Conservation (phyloP, 2,329 filamentous ascomycete species). For the Microsporum ferrugineum region DNA sequence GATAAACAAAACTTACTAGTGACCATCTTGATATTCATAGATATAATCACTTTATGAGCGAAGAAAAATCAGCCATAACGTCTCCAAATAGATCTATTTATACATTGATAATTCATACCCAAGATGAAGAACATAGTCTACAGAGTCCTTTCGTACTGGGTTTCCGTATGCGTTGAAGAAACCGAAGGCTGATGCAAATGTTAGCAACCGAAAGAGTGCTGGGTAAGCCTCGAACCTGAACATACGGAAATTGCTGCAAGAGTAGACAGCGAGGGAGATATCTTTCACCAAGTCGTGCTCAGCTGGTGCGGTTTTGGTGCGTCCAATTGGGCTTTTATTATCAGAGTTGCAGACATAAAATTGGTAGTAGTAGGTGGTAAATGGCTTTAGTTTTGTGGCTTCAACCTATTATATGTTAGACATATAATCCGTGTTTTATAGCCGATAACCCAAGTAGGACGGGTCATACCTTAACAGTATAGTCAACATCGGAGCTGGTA, state of each 20-base stretch:
- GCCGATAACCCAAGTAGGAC: not conserved
- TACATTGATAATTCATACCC: conserved; percentile 9
- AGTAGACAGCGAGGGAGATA: conserved; percentile 57
- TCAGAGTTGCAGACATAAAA: conserved; percentile 56
- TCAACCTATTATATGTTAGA: conserved; percentile 43
- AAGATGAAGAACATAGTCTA: conserved; percentile 50
- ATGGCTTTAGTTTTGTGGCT: conserved; percentile 50
- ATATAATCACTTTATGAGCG: conserved; percentile 42
- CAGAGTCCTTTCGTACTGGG: conserved; percentile 46
- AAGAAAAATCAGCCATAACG: conserved; percentile 23
- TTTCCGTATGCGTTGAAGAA: conserved; percentile 54
- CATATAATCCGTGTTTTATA: conserved; percentile 9
- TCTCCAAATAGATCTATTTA: not conserved
- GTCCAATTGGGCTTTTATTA: conserved; percentile 50
- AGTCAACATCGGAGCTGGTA: conserved; percentile 64
- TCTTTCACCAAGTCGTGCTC: conserved; percentile 43
- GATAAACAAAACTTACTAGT: conserved; percentile 26
- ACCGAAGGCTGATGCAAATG: conserved; percentile 32
- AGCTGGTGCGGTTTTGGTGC: conserved; percentile 58
- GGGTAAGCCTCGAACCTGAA: not conserved
- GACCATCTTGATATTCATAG: conserved; percentile 47
- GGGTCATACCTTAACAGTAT: conserved; percentile 52
- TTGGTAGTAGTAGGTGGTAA: conserved; percentile 55
- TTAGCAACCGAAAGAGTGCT: not conserved
- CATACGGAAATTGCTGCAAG: conserved; percentile 56